Evolutionary conservation across 345 rosid species (phyloP).

Genomic region (Citrus reticulata): DNA sequence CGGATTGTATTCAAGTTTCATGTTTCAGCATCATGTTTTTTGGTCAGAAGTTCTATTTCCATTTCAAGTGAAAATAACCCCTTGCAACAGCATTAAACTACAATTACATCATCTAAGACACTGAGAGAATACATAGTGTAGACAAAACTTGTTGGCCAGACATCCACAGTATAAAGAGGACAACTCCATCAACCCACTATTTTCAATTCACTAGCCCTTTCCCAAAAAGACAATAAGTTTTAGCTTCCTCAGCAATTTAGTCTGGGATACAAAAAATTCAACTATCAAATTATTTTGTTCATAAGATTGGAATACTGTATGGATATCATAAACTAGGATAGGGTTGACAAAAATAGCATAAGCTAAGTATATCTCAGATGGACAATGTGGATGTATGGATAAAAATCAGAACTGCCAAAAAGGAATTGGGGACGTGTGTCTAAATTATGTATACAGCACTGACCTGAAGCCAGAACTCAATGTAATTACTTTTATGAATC

Average conservation of each 20-base stretch:
- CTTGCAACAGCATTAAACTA: not conserved
- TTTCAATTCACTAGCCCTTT: not conserved
- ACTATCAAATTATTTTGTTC: not conserved
- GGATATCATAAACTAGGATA: not conserved
- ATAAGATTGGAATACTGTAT: not conserved
- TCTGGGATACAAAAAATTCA: not conserved
- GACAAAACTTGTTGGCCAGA: not conserved
- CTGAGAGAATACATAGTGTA: too few relatives aligned
- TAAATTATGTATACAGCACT: not conserved
- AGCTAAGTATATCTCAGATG: not conserved
- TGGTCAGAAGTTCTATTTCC: not conserved
- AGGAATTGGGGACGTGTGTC: not conserved
- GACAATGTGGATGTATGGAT: not conserved
- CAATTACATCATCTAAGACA: not conserved
- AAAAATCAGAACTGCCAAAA: not conserved
- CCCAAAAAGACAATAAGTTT: not conserved
- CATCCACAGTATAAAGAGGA: not conserved
- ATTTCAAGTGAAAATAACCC: not conserved
- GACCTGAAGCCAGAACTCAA: not conserved
- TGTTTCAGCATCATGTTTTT: not conserved
- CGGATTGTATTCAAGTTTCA: not conserved
- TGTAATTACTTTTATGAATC: not conserved
- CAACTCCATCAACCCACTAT: too few relatives aligned
- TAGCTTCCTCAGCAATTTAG: not conserved
- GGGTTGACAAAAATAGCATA: not conserved